Evolutionary conservation across 2,329 filamentous ascomycete species (phyloP).

Genomic region (Venturia nashicola): DNA sequence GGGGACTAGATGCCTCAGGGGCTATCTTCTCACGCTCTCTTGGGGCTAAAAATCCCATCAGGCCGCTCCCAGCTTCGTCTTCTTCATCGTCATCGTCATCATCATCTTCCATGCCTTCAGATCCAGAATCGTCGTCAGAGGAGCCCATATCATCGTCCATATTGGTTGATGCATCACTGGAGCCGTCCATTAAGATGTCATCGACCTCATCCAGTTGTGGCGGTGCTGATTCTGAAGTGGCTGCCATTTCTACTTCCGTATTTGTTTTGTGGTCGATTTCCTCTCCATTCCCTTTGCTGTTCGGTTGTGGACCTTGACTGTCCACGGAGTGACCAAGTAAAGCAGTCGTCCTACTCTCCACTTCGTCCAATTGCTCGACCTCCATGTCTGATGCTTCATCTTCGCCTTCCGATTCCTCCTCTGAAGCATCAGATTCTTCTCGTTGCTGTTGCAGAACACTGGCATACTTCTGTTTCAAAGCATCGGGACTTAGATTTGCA

Average conservation of each 20-base stretch:
- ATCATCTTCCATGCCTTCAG: conserved; percentile 12
- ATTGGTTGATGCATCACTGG: conserved; percentile 25
- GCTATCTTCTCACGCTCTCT: conserved; percentile 9
- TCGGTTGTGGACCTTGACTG: not conserved
- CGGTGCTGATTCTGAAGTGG: not conserved
- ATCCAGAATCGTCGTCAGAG: conserved; percentile 23
- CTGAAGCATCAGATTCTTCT: conserved; percentile 2
- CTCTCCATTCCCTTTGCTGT: not conserved
- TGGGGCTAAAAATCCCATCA: conserved; percentile 34
- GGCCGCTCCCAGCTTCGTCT: conserved; percentile 30
- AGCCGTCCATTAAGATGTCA: conserved; percentile 25
- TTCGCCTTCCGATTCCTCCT: conserved; percentile 7
- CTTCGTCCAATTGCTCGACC: conserved; percentile 30
- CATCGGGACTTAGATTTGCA: conserved; percentile 6
- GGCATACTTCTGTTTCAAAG: conserved; percentile 7
- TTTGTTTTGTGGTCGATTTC: not conserved
- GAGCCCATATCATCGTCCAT: conserved; percentile 17
- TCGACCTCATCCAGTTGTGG: conserved; percentile 28
- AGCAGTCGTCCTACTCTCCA: conserved; percentile 17
- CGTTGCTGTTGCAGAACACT: not conserved
- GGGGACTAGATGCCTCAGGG: conserved; percentile 5
- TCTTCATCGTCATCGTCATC: conserved; percentile 30
- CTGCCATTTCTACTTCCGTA: not conserved
- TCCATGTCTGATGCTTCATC: conserved; percentile 29
- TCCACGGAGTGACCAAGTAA: not conserved